Base-by-base conservation (phyloP, 345 rosid species). In the Raphanus raphanistrum region DNA sequence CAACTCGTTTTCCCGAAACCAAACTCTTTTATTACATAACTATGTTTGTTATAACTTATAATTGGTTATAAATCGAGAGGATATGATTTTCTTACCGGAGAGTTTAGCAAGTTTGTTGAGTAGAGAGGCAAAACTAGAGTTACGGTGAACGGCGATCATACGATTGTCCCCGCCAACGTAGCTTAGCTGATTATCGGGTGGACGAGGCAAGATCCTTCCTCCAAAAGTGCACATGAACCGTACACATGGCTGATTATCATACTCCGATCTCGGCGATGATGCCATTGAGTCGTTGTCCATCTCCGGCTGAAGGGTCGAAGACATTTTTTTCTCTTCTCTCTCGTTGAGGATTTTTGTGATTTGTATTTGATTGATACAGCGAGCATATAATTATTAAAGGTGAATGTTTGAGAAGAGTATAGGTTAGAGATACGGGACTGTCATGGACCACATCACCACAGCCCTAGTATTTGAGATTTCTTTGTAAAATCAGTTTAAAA, bases 151-250 rank as follows among this genome's bases (percentile, higher is more conserved):
- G 17, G 91, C 94, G 38, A 95, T 94, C 78, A 95, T 92, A 36
- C 98, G 90, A 72, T 97, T 95, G 70, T 95, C 99, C 4, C 99
- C 99, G 63, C 98, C 97, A 54, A 90, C 97, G 69, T 95, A 95
- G 21, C 96, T 92, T 59, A 95, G 97, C 77, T 88, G 94, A 27
- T 90, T 92, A 73, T 95, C 99, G 33, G 92, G 94, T 0, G 99
- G 99, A 55, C 99, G 95, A 54, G 99, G 99, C 55, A 95, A 82
- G 79, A 95, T 95, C 85, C 88, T 95, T 48, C 99, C 99, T 3
- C 97, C 98, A 35, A 90, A 95, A 73, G 97, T 92, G 78, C 99
- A 95, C 99, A 95, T 92, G 85, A 95, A 87, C 48, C 96, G 90
- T 33, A 90, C 89, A 28, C 92, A 90, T 16, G 81, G 80, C 43